Percentiles rank a stretch among this genome's conserved stretches.
Conservation (phyloP, 2,329 filamentous ascomycete species). For the Paecilomyces variotii region DNA sequence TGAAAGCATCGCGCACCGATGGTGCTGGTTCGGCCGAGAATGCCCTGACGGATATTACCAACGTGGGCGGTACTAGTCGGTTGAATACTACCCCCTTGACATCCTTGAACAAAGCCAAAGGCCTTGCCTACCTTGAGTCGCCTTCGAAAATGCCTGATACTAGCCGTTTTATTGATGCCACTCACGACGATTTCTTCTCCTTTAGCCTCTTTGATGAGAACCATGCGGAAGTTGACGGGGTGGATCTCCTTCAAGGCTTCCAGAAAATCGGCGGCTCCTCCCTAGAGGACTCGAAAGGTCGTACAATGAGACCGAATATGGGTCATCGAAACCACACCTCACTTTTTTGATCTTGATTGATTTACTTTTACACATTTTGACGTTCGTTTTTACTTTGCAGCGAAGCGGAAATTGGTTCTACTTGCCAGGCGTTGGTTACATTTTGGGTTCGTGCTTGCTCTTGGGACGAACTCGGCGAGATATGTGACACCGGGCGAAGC, state of each 20-base stretch:
- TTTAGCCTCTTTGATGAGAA: slow-evolving; percentile 41
- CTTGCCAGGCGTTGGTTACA: not conserved
- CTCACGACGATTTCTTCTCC: slow-evolving; percentile 40
- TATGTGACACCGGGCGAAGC: not conserved
- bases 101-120: slow-evolving; percentile 25
- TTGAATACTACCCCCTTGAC: slow-evolving; percentile 25
- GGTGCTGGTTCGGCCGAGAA: slow-evolving; percentile 42
- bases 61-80: slow-evolving; percentile 28
- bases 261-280: slow-evolving; percentile 37
- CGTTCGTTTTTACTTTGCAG: not conserved
- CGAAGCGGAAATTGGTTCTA: not conserved
- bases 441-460: not conserved
- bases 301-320: slow-evolving; percentile 22
- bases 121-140: slow-evolving; percentile 29
- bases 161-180: slow-evolving; percentile 25
- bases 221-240: slow-evolving; percentile 35
- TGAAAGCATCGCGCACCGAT: slow-evolving; percentile 44
- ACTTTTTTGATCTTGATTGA: slow-evolving; percentile 19
- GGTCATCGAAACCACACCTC: slow-evolving; percentile 25
- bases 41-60: slow-evolving; percentile 41
- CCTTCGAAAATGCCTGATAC: slow-evolving; percentile 30
- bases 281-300: slow-evolving; percentile 25
- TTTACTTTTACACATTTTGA: not conserved
- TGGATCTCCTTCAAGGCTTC: slow-evolving; percentile 41
- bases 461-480: not conserved